phyloP scores from a whole-genome alignment of 2,329 filamentous ascomycete genomes.

The Hymenotorrendiella dingleyae region DNA sequence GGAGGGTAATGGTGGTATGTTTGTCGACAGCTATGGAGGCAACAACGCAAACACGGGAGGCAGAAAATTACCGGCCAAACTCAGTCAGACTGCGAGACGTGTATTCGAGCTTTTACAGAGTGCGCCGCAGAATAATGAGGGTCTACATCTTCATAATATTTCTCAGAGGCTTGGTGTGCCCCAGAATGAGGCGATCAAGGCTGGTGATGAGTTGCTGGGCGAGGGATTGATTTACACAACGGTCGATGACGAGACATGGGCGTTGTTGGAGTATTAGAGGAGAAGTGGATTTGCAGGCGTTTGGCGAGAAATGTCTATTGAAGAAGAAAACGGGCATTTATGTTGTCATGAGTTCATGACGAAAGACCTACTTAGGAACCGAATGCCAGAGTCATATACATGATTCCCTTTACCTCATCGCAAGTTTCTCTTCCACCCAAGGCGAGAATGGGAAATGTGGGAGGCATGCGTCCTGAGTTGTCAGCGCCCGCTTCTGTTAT shows the following conservation, averaged over 20 bases:
- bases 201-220: conserved; percentile 73
- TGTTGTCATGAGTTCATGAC: no score
- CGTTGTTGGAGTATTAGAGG: conserved; percentile 64
- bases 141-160: conserved; percentile 75
- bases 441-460: no score
- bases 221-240: conserved; percentile 82
- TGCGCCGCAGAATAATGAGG: conserved; percentile 69
- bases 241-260: conserved; percentile 88
- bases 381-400: no score
- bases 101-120: conserved; percentile 67
- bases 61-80: conserved; percentile 32
- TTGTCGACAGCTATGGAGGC: conserved; percentile 32
- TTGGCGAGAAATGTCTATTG: no score
- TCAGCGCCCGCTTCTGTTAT: no score
- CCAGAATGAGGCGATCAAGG: conserved; percentile 63
- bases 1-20: conserved; percentile 30
- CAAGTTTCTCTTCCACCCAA: no score
- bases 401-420: no score
- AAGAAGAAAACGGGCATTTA: no score
- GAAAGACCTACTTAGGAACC: no score
- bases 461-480: no score
- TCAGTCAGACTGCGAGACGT: conserved; percentile 55
- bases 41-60: conserved; percentile 27
- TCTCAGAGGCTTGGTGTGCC: conserved; percentile 59
- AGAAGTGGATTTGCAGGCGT: background rate